Evolutionary conservation across 1,139 yeast species (phyloP).

Genomic region (Pichia sp.): DNA sequence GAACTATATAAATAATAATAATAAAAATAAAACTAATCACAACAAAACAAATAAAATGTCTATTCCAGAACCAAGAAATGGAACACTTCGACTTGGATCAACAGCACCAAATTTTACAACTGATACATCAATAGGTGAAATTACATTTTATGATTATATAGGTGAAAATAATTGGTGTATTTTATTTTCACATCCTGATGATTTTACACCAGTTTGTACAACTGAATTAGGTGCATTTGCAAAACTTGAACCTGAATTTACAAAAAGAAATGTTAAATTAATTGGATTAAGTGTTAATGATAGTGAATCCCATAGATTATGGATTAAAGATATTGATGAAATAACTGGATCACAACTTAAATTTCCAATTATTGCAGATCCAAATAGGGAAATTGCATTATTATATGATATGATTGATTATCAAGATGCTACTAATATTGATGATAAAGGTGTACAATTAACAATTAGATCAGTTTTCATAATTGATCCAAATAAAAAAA

Average conservation of each 20-base stretch:
- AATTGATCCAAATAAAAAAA: conserved; percentile 72
- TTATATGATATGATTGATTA: conserved; percentile 74
- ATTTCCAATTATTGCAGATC: conserved; percentile 81
- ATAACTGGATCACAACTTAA: conserved; percentile 58
- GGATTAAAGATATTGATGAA: conserved; percentile 83
- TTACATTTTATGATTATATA: conserved; percentile 69
- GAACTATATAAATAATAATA: too few relatives aligned
- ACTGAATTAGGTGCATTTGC: conserved; percentile 88
- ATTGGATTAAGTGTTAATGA: conserved; percentile 76
- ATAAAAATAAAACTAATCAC: too few relatives aligned
- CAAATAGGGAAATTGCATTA: conserved; percentile 60
- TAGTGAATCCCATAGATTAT: conserved; percentile 61
- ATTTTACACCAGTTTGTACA: conserved; percentile 86
- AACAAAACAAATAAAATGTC: too few relatives aligned
- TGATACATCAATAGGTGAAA: conserved; percentile 66
- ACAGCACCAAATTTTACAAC: conserved; percentile 77
- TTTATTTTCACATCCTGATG: conserved; percentile 82
- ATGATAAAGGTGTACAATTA: conserved; percentile 51
- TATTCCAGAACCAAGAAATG: conserved; percentile 25
- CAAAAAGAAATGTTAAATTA: conserved; percentile 68
- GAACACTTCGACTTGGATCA: conserved; percentile 46
- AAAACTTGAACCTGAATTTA: conserved; percentile 74
- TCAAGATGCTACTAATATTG: conserved; percentile 57
- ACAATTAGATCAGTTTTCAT: conserved; percentile 80
- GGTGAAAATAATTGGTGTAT: conserved; percentile 68